Base-by-base conservation (phyloP, 129 eudicot genomes). In the Calendula officinalis region DNA sequence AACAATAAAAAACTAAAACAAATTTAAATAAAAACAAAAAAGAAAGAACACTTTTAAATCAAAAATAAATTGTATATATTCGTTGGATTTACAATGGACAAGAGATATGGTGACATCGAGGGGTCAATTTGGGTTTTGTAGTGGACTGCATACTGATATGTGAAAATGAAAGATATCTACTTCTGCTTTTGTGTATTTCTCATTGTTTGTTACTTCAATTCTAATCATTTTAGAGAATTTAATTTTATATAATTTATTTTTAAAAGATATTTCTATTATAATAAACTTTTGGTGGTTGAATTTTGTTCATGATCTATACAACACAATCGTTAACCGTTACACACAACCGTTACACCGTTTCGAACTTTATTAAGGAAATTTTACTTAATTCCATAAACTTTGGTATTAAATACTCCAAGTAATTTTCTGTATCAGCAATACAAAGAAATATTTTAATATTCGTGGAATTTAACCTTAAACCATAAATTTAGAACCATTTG, bases 131-230 rank as follows among this genome's bases (percentile, higher is more conserved):
- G 76, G 49, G 44, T 75, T 47, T 68, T 55, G 74, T 50, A 62
- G 64, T 71, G 86, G 69, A 77, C 71, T 68, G 50, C 47, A 46
- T 56, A 57, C 41, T 58, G 49, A 64, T 46, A 67, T 63, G 35
- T 55, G 55, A 66, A 74, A 78, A 62, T 62, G 80, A 76, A 69
- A 69, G 51, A 69, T 76, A 76, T 76, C 76, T 69, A 76, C 73
- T 56, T 54, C 36, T 6, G 7, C 5, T 22, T 64, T 37, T 61
- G 62, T 61, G 55, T 62, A 35, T 8, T 60, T 61, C 62, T 57
- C 62, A 57, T 71, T 53, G 46, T 50, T 27, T 71, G 14, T 14
- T 35, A 59, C 40, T 40, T 48, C 37, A 16, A 22, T 68, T 48
- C 30, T 42, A 53, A 53, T 45, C 48, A 40, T 13, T 55, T 53